Conservation (phyloP, 1,284 basidiomycete genomes). For the Volvariella surrecta region DNA sequence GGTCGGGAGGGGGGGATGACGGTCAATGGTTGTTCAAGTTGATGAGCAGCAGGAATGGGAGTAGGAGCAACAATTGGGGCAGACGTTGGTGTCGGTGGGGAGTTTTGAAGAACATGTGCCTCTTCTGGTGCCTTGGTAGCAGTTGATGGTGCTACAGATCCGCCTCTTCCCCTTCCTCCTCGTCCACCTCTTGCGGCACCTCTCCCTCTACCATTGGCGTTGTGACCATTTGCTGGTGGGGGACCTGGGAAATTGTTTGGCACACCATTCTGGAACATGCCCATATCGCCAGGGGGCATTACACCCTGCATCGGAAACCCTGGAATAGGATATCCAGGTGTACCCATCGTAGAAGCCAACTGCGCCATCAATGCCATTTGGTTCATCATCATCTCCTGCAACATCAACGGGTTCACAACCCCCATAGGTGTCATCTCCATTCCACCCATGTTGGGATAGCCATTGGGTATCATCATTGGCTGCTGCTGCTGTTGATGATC, state of each 20-base stretch:
- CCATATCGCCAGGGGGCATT: conserved; percentile 43
- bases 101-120: conserved; percentile 16
- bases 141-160: conserved; percentile 18
- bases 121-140: conserved; percentile 18
- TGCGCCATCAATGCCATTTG: conserved; percentile 83
- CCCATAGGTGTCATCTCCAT: conserved; percentile 58
- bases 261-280: conserved; percentile 34
- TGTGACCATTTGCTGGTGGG: conserved; percentile 15
- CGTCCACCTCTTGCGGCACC: conserved; percentile 15
- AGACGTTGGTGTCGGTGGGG: conserved; percentile 15
- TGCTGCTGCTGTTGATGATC: conserved; percentile 29
- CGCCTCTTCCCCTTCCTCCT: conserved; percentile 24
- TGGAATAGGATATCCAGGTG: conserved; percentile 27
- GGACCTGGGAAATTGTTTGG: conserved; percentile 33
- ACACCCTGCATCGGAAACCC: conserved; percentile 51
- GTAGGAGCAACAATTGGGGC: conserved; percentile 25
- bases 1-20: conserved; percentile 58
- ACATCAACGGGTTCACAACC: conserved; percentile 58
- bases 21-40: conserved; percentile 36
- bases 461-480: conserved; percentile 47
- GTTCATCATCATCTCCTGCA: conserved; percentile 82
- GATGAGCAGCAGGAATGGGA: conserved; percentile 19
- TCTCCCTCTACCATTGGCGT: conserved; percentile 26
- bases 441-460: conserved; percentile 39
- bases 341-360: conserved; percentile 68